phyloP scores from a whole-genome alignment of 345 rosid genomes.

The Carallia brachiata region DNA sequence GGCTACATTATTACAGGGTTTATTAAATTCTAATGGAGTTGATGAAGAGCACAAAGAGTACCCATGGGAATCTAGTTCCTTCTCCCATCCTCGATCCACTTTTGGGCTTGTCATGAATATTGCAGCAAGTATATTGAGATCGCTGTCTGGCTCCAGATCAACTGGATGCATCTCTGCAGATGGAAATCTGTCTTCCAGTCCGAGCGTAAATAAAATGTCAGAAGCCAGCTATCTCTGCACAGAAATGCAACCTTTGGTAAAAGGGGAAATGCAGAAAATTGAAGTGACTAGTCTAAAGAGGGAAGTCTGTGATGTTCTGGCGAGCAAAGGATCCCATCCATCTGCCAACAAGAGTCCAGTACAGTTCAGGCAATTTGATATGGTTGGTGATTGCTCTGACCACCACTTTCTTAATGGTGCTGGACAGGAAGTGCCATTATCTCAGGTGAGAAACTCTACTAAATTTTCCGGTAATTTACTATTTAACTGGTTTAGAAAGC shows the following conservation, averaged over 20 bases:
- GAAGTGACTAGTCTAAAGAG: slow-evolving; percentile 20
- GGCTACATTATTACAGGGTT: slow-evolving; percentile 45
- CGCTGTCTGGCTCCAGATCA: slow-evolving; percentile 35
- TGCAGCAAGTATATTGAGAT: slow-evolving; percentile 54
- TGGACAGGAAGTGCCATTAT: slow-evolving; percentile 37
- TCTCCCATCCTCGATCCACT: slow-evolving; percentile 59
- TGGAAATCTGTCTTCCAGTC: slow-evolving; percentile 26
- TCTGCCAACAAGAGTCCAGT: slow-evolving; percentile 20
- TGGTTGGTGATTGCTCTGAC: slow-evolving; percentile 67
- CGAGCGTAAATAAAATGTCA: slow-evolving; percentile 28
- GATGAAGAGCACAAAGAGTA: slow-evolving; percentile 33
- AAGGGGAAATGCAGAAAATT: slow-evolving; percentile 25
- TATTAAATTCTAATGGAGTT: slow-evolving; percentile 28
- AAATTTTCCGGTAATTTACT: slow-evolving; percentile 9
- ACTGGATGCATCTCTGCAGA: slow-evolving; percentile 39
- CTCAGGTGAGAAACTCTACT: slow-evolving; percentile 58
- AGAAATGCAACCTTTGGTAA: slow-evolving; percentile 32
- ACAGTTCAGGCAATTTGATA: slow-evolving; percentile 65
- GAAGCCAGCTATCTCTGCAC: slow-evolving; percentile 32
- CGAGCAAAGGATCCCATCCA: slow-evolving; percentile 18
- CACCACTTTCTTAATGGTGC: slow-evolving; percentile 62
- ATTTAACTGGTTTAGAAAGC: slow-evolving; percentile 1
- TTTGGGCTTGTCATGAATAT: slow-evolving; percentile 61
- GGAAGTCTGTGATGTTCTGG: slow-evolving; percentile 32
- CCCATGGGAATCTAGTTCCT: slow-evolving; percentile 39